Conservation (phyloP, 2,329 filamentous ascomycete species). For the Diplodia seriata region DNA sequence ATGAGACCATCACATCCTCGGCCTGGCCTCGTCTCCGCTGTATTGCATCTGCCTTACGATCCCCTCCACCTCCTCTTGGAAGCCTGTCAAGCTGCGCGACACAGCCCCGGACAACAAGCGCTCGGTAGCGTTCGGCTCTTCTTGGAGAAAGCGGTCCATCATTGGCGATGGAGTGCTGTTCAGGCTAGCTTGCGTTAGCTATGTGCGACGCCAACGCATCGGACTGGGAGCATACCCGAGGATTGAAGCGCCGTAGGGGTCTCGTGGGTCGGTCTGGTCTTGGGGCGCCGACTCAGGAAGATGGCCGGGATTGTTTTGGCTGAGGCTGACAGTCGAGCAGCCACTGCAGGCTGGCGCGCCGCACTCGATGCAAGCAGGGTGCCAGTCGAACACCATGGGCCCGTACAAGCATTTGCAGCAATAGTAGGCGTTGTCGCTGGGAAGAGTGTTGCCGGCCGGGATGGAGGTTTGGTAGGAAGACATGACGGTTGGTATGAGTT, state of each 20-base stretch:
- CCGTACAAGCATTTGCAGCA: constrained; percentile 19
- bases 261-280: neutral
- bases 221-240: neutral
- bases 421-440: neutral
- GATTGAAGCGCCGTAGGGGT: neutral
- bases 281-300: neutral
- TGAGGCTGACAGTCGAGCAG: neutral
- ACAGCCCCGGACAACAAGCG: neutral
- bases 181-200: neutral
- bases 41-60: neutral
- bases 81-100: neutral
- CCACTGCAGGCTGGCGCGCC: neutral
- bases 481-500: neutral
- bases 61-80: neutral
- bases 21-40: neutral
- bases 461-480: neutral
- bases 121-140: neutral
- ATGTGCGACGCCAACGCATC: neutral
- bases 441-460: neutral
- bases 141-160: constrained; percentile 16
- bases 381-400: neutral
- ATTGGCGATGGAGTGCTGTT: neutral
- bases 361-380: constrained; percentile 19
- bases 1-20: neutral
- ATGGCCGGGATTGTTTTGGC: neutral